These are phyloP conservation scores for Phenoliferia sp. DNA, from an alignment of 1,284 basidiomycete genomes.

Conservation along the genomic window DNA sequence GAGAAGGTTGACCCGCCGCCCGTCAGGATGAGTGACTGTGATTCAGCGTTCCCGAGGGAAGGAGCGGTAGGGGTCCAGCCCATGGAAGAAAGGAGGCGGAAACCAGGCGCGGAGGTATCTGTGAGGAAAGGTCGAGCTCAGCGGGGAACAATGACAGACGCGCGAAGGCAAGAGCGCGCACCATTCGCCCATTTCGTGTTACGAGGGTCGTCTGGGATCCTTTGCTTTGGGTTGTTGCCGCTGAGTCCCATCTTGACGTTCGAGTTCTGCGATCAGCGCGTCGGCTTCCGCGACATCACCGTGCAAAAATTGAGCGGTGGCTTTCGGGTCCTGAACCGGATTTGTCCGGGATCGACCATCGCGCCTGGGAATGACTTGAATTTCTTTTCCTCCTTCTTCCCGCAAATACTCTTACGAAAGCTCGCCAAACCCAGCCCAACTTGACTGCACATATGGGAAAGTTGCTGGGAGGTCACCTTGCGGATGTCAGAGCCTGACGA, in stretches of 20 bases:
- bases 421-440: too few relatives aligned
- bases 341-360: too few relatives aligned
- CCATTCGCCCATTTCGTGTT: slow-evolving; percentile 35
- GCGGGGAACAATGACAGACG: neutral
- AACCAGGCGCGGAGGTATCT: slow-evolving; percentile 34
- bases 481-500: too few relatives aligned
- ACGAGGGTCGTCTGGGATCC: slow-evolving; percentile 35
- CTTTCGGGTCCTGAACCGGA: too few relatives aligned
- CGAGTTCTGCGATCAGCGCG: too few relatives aligned
- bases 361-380: too few relatives aligned
- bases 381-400: too few relatives aligned
- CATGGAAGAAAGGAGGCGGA: slow-evolving; percentile 35
- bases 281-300: too few relatives aligned
- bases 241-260: slow-evolving; percentile 27
- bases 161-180: neutral
- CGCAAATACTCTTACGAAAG: too few relatives aligned
- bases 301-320: too few relatives aligned
- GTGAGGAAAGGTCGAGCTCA: neutral
- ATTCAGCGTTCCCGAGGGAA: slow-evolving; percentile 19
- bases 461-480: too few relatives aligned
- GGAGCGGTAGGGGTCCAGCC: slow-evolving; percentile 33
- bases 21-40: slow-evolving; percentile 22
- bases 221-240: slow-evolving; percentile 27
- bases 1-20: slow-evolving; percentile 16
- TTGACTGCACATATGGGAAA: too few relatives aligned